Percentiles rank a stretch among this genome's conserved stretches.
Conservation (phyloP, 1,284 basidiomycete species). For the Ustilago sp. region DNA sequence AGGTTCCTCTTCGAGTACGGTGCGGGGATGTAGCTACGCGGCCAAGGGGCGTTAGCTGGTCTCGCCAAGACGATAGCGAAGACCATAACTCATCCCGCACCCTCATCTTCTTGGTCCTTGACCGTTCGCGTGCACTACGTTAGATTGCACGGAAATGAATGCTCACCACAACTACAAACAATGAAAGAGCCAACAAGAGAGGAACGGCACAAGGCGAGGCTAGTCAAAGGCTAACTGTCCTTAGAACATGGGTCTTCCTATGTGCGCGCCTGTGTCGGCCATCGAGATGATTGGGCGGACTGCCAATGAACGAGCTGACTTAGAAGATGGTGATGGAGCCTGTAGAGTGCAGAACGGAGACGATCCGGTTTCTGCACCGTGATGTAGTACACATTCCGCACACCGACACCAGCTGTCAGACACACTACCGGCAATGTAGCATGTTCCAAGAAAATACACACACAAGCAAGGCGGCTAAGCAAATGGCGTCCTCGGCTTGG, state of each 20-base stretch:
- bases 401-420: constrained; percentile 16
- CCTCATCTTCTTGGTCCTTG: not conserved
- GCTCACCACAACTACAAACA: not conserved
- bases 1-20: constrained; percentile 11
- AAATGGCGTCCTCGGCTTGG: constrained; percentile 1
- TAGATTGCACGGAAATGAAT: not conserved
- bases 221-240: not conserved
- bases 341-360: constrained; percentile 12
- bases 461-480: not conserved
- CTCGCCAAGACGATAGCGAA: constrained; percentile 5
- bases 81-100: not conserved
- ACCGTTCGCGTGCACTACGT: not conserved
- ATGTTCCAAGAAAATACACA: not conserved
- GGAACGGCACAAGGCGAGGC: not conserved
- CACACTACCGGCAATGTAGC: not conserved
- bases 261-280: constrained; percentile 1
- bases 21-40: constrained; percentile 4
- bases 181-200: not conserved
- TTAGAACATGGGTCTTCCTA: not conserved
- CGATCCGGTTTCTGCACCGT: constrained; percentile 19
- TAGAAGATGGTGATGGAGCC: not conserved
- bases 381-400: constrained; percentile 24
- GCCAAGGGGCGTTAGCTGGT: not conserved
- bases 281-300: constrained; percentile 1
- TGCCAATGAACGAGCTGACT: not conserved